Conservation (phyloP, 495 filamentous ascomycete genomes). For the Podospora sp. region DNA sequence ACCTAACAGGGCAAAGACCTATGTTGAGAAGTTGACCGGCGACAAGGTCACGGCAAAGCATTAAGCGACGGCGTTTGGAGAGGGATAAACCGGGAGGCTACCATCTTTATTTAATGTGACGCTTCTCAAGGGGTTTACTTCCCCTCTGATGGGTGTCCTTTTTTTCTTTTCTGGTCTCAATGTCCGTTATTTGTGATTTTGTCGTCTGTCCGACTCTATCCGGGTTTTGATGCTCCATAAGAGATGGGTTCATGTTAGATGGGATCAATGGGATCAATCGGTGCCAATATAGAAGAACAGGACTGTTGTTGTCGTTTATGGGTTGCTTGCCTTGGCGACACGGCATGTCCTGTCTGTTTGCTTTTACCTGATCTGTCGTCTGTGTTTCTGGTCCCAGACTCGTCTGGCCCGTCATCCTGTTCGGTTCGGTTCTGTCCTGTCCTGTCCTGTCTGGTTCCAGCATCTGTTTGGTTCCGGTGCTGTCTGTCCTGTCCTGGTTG, state of each 20-base stretch:
- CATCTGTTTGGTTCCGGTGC: too few species aligned
- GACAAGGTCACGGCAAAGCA: slow-evolving; percentile 96
- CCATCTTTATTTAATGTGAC: slow-evolving; percentile 24
- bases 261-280: neutral
- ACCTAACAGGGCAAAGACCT: slow-evolving; percentile 83
- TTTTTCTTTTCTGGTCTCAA: neutral
- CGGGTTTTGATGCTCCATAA: neutral
- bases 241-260: neutral
- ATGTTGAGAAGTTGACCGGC: slow-evolving; percentile 95
- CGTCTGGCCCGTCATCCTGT: too few species aligned
- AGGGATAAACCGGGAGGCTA: neutral
- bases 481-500: too few species aligned
- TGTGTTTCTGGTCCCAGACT: too few species aligned
- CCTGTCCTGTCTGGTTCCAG: too few species aligned
- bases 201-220: neutral
- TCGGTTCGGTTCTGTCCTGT: too few species aligned
- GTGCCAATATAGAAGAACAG: neutral
- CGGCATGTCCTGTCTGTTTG: too few species aligned
- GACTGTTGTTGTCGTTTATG: neutral
- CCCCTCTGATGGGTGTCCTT: neutral
- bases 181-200: neutral
- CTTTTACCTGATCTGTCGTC: too few species aligned
- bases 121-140: neutral
- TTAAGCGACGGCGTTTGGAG: slow-evolving; percentile 56
- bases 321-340: neutral